phyloP scores from a whole-genome alignment of 2,329 filamentous ascomycete species.

The Penicillium sp. region DNA sequence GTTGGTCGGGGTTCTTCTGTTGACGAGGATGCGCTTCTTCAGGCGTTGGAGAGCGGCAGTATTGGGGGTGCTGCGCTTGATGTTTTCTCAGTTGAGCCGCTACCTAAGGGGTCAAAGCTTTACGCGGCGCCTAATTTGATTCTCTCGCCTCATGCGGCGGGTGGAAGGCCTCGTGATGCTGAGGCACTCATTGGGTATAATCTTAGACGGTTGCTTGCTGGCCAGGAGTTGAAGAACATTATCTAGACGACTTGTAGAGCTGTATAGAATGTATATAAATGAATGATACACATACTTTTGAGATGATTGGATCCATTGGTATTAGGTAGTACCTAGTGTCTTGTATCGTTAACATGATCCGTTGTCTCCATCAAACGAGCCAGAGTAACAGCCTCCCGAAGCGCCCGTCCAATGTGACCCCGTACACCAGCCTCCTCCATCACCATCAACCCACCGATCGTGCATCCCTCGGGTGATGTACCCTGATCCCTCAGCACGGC shows the following conservation, averaged over 20 bases:
- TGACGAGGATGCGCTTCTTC: constrained; percentile 23
- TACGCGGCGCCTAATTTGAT: constrained; percentile 25
- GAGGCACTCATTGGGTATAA: constrained; percentile 61
- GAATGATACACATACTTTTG: not conserved
- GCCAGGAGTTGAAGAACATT: constrained; percentile 61
- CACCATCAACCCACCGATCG: constrained; percentile 62
- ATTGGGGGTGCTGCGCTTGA: constrained; percentile 25
- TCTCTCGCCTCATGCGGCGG: constrained; percentile 25
- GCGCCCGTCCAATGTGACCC: constrained; percentile 56
- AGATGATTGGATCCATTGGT: not conserved
- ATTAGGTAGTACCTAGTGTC: constrained; percentile 1
- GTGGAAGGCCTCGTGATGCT: constrained; percentile 58
- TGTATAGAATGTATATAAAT: constrained; percentile 29
- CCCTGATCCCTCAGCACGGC: constrained; percentile 63
- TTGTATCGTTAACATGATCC: constrained; percentile 27
- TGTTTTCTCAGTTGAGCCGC: constrained; percentile 24
- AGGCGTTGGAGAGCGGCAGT: constrained; percentile 22
- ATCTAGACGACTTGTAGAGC: constrained; percentile 15
- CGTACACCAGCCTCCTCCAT: constrained; percentile 60
- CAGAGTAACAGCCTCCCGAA: constrained; percentile 62
- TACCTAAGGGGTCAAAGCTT: constrained; percentile 22
- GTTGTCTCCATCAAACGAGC: constrained; percentile 54
- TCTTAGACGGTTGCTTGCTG: constrained; percentile 60
- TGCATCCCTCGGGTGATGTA: constrained; percentile 63
- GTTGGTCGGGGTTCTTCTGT: constrained; percentile 24